phyloP scores from a whole-genome alignment of 2,329 filamentous ascomycete species.

The Microthyrium microscopicum region DNA sequence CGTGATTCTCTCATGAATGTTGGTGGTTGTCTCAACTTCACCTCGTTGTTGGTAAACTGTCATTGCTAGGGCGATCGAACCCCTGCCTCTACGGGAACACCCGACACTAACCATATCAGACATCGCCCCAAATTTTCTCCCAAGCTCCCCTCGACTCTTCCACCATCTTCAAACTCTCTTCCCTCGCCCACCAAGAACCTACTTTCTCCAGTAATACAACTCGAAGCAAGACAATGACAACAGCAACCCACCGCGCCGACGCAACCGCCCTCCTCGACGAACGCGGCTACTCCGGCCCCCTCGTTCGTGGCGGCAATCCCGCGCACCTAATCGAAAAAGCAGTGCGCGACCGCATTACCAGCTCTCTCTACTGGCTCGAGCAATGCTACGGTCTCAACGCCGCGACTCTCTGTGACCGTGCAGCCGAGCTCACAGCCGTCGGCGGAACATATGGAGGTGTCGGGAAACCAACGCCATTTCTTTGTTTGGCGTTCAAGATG shows the following conservation, averaged over 20 bases:
- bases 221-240: slow-evolving; percentile 18
- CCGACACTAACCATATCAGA: no score
- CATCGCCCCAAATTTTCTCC: no score
- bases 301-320: slow-evolving; percentile 82
- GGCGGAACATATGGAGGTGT: slow-evolving; percentile 74
- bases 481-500: slow-evolving; percentile 89
- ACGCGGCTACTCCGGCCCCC: slow-evolving; percentile 58
- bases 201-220: not conserved
- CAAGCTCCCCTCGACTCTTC: no score
- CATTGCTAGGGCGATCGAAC: no score
- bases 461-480: slow-evolving; percentile 80
- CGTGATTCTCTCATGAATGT: no score
- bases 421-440: slow-evolving; percentile 67
- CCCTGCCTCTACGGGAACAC: no score
- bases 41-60: no score
- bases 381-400: slow-evolving; percentile 92
- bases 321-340: slow-evolving; percentile 93
- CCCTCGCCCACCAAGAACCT: not conserved
- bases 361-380: slow-evolving; percentile 96
- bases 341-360: slow-evolving; percentile 85
- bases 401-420: slow-evolving; percentile 68
- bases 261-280: slow-evolving; percentile 68
- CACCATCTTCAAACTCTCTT: no score
- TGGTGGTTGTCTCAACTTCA: no score
- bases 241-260: slow-evolving; percentile 55